phyloP scores from a whole-genome alignment of 75 land plant genomes.

The Pseudotsuga menziesii region DNA sequence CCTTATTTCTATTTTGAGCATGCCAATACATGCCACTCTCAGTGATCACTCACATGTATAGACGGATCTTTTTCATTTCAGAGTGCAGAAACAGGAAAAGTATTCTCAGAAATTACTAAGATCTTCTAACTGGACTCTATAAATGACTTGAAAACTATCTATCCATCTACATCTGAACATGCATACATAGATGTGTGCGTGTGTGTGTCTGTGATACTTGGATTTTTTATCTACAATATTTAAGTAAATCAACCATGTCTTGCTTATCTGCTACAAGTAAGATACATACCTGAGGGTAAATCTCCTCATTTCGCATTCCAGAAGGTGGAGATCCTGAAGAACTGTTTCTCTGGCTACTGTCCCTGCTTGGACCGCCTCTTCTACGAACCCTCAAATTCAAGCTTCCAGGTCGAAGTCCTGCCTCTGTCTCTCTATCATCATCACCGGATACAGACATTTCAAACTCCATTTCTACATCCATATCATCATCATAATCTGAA shows the following conservation, averaged over 20 bases:
- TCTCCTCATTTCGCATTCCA: constrained; percentile 28
- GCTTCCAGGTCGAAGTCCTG: constrained; percentile 64
- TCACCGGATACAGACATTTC: constrained; percentile 83
- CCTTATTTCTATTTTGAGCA: background rate
- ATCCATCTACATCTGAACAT: background rate
- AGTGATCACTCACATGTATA: background rate
- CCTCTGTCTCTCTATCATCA: constrained; percentile 56
- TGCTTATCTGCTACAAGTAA: background rate
- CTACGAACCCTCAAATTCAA: constrained; percentile 76
- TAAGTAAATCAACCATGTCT: background rate
- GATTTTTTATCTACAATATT: background rate
- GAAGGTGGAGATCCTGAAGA: constrained; percentile 38
- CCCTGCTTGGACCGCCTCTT: constrained; percentile 39
- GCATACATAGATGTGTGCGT: background rate
- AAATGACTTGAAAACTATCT: background rate
- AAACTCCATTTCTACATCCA: constrained; percentile 86
- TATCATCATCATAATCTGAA: constrained; percentile 83
- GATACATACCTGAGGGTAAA: constrained; percentile 35
- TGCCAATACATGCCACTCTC: background rate
- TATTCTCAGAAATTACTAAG: background rate
- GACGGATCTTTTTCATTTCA: background rate
- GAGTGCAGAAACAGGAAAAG: background rate
- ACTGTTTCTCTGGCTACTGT: constrained; percentile 25
- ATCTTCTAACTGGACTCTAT: background rate
- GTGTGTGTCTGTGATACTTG: background rate